phyloP scores from a whole-genome alignment of 2,329 filamentous ascomycete genomes.

The Pseudofabraea citricarpa region DNA sequence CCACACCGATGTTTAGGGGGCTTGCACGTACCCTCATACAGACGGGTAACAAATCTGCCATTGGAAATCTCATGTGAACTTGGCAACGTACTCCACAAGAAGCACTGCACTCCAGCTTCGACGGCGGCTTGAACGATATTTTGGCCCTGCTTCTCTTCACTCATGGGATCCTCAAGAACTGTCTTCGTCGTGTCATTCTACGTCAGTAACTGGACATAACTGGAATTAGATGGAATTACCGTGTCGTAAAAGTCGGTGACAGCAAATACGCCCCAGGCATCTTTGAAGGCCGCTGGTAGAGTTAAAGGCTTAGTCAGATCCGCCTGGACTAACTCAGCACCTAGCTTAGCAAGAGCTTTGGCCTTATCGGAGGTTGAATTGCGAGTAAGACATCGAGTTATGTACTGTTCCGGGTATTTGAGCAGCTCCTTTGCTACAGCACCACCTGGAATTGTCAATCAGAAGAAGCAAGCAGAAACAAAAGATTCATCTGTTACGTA shows the following conservation, averaged over 20 bases:
- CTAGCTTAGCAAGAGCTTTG: conserved; percentile 15
- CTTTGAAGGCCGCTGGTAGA: conserved; percentile 5
- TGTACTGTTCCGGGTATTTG: conserved; percentile 18
- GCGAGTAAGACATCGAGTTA: conserved; percentile 24
- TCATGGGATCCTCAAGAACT: conserved; percentile 4
- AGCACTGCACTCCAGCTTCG: conserved; percentile 7
- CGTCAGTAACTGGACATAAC: background rate
- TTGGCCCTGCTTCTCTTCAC: conserved; percentile 7
- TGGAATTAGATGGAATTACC: background rate
- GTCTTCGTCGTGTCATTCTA: background rate
- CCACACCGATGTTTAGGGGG: too few relatives aligned
- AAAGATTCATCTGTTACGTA: too few relatives aligned
- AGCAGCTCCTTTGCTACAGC: conserved; percentile 24
- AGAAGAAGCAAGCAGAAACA: too few relatives aligned
- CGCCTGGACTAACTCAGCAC: conserved; percentile 23
- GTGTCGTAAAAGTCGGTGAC: conserved; percentile 9
- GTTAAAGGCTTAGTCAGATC: conserved; percentile 15
- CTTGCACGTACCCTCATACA: conserved; percentile 7
- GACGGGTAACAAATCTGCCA: conserved; percentile 4
- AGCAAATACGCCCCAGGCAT: conserved; percentile 7
- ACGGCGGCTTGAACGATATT: conserved; percentile 5
- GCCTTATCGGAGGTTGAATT: conserved; percentile 18
- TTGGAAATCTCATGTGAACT: conserved; percentile 6
- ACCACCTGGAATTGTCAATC: too few relatives aligned
- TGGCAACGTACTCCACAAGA: conserved; percentile 8